Conservation (phyloP, 2,329 filamentous ascomycete species). For the Ophiostoma perfectum region DNA sequence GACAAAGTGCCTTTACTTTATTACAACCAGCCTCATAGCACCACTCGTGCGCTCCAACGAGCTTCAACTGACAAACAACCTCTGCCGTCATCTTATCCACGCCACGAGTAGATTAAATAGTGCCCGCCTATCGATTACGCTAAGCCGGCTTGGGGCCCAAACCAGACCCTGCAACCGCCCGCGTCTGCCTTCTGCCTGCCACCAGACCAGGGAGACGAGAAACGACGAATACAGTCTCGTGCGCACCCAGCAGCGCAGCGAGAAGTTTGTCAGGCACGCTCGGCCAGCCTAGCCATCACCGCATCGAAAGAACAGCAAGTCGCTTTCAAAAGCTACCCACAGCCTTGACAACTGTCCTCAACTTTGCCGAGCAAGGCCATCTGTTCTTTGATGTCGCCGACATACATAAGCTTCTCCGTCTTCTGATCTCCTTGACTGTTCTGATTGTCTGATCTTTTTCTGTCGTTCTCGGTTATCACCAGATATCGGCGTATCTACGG, state of each 20-base stretch:
- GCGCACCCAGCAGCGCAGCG: neutral
- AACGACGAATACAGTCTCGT: no score
- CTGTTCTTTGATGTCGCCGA: neutral
- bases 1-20: neutral
- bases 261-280: neutral
- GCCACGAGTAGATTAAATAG: neutral
- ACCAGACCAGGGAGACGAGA: neutral
- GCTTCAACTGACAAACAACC: neutral
- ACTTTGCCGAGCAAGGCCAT: neutral
- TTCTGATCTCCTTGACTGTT: neutral
- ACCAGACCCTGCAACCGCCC: constrained; percentile 13
- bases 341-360: constrained; percentile 1
- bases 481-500: neutral
- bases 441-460: neutral
- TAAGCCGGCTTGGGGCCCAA: neutral
- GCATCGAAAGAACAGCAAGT: constrained; percentile 3
- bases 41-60: no score
- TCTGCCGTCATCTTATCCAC: neutral
- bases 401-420: neutral
- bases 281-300: neutral
- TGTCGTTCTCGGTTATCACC: neutral
- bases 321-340: neutral
- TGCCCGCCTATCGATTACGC: neutral
- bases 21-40: neutral
- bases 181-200: constrained; percentile 18